These are phyloP conservation scores for Ophidiomyces ophidiicola DNA, from an alignment of 2,329 filamentous ascomycete genomes.

Conservation along the genomic window DNA sequence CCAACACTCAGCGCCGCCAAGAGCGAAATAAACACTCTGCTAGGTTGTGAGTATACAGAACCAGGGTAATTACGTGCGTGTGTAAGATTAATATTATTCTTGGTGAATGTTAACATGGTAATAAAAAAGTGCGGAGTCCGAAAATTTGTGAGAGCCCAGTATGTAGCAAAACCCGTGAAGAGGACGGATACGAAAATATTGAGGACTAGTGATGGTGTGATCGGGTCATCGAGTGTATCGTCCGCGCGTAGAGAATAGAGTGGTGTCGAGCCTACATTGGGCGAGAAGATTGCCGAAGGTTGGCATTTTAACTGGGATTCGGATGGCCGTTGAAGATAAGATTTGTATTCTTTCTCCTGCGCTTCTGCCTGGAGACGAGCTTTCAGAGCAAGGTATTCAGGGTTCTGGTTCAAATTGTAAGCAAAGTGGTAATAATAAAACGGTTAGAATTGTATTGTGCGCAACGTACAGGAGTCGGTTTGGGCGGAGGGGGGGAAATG, in stretches of 20 bases:
- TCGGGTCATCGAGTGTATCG: slow-evolving; percentile 34
- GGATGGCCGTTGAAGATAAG: slow-evolving; percentile 56
- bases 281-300: slow-evolving; percentile 37
- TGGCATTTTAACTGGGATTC: slow-evolving; percentile 23
- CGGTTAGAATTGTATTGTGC: neutral
- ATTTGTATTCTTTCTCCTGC: slow-evolving; percentile 69
- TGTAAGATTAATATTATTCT: slow-evolving; percentile 8
- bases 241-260: slow-evolving; percentile 25
- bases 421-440: neutral
- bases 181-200: slow-evolving; percentile 83
- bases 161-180: slow-evolving; percentile 44
- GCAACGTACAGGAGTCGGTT: slow-evolving; percentile 56
- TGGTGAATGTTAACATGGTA: slow-evolving; percentile 14
- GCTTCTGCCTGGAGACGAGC: slow-evolving; percentile 67
- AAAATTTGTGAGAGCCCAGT: slow-evolving; percentile 32
- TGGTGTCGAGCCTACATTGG: slow-evolving; percentile 40
- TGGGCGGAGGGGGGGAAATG: slow-evolving; percentile 65
- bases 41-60: slow-evolving; percentile 22
- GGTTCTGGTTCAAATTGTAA: slow-evolving; percentile 42
- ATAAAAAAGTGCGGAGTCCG: slow-evolving; percentile 23
- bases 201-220: slow-evolving; percentile 53
- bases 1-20: slow-evolving; percentile 33
- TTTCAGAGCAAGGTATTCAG: slow-evolving; percentile 82
- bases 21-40: slow-evolving; percentile 31
- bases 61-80: slow-evolving; percentile 11